Conservation (phyloP, 768 basidiomycete species). For the Suillus tomentosus region DNA sequence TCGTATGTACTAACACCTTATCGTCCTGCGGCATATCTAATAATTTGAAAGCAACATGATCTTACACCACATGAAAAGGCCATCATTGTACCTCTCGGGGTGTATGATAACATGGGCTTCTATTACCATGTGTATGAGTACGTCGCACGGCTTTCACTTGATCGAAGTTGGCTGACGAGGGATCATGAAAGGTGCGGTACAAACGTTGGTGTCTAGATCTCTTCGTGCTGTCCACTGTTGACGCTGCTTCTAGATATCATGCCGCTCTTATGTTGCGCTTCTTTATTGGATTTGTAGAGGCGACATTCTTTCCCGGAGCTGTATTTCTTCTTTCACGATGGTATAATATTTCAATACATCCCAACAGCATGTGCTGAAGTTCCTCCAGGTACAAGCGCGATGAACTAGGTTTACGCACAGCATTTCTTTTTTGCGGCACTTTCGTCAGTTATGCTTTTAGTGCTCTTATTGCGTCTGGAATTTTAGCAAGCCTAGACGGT, state of each 20-base stretch:
- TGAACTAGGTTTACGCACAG: slow-evolving; percentile 68
- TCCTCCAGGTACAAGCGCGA: slow-evolving; percentile 51
- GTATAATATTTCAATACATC: slow-evolving; percentile 23
- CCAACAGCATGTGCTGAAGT: neutral
- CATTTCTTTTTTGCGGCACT: slow-evolving; percentile 66
- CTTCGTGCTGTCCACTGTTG: neutral
- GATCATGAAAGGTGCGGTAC: slow-evolving; percentile 35
- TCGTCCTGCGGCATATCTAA: neutral
- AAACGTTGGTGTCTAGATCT: slow-evolving; percentile 16
- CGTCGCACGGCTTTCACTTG: slow-evolving; percentile 8
- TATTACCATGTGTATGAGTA: slow-evolving; percentile 55
- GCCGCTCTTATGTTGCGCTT: slow-evolving; percentile 68
- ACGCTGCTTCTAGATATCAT: slow-evolving; percentile 44
- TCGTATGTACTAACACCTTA: slow-evolving; percentile 44
- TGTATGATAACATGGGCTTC: slow-evolving; percentile 72
- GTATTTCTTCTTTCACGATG: slow-evolving; percentile 70
- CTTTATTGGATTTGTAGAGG: slow-evolving; percentile 70
- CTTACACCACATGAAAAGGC: slow-evolving; percentile 61
- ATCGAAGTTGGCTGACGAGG: slow-evolving; percentile 5
- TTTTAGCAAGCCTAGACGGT: slow-evolving; percentile 70
- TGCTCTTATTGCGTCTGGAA: slow-evolving; percentile 71
- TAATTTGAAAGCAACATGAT: slow-evolving; percentile 60
- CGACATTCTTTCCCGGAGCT: slow-evolving; percentile 67
- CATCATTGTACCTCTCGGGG: slow-evolving; percentile 62
- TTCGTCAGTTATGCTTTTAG: slow-evolving; percentile 82